A percentile compares a stretch with the other conserved stretches of the same genome.
Conservation (phyloP, 306 rosid genomes). For the Casuarina cunninghamiana region DNA sequence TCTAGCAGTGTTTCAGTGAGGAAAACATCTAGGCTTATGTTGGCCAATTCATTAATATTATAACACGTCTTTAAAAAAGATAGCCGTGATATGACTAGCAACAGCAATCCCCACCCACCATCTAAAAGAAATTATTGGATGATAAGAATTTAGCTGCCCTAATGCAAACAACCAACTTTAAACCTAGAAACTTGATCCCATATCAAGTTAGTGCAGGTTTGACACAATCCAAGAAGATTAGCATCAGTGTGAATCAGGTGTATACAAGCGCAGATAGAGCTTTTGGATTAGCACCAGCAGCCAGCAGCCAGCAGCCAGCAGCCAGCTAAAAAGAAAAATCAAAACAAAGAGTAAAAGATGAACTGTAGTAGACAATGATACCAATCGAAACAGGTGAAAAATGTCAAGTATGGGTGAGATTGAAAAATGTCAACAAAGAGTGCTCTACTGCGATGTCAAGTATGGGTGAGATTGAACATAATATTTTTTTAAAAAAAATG, state of each 20-base stretch:
- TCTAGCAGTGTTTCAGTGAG: neutral
- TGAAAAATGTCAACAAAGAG: no score
- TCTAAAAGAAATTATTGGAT: conserved; percentile 24
- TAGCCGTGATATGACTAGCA: conserved; percentile 12
- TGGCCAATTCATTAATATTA: neutral
- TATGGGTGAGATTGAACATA: neutral
- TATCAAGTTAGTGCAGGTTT: neutral
- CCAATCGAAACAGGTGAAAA: neutral
- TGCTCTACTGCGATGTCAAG: no score
- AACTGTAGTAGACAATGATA: neutral
- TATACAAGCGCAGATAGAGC: neutral
- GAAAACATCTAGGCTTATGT: neutral
- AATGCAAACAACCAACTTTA: conserved; percentile 2
- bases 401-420: neutral
- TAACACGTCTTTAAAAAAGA: conserved; percentile 7
- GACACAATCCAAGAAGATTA: neutral
- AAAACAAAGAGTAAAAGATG: neutral
- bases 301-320: neutral
- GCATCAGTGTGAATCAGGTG: neutral
- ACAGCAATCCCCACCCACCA: conserved; percentile 15
- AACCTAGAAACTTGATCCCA: neutral
- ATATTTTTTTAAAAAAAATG: neutral
- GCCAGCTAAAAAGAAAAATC: neutral
- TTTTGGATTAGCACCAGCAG: neutral
- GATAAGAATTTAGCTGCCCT: neutral